Base-by-base conservation (phyloP, 306 rosid species). In the Canavalia gladiata region DNA sequence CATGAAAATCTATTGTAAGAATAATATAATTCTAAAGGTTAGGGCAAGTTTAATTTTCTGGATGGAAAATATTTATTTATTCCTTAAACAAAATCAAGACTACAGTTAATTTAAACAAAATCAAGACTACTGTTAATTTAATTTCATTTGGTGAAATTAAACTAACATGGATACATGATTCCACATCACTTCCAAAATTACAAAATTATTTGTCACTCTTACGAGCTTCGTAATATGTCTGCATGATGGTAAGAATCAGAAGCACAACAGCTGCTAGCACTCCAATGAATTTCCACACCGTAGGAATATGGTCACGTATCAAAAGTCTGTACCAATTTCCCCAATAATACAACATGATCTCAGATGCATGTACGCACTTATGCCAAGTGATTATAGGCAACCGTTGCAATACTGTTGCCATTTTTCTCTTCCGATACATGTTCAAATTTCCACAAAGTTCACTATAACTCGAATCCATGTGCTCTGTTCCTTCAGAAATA, bases 181-280 rank as follows among this genome's bases (percentile, higher is more conserved):
- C 25, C 25, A 18, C 25, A 18, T 18, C 25, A 18, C 25, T 18
- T 18, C 25, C 4, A 18, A 18, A 18, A 18, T 18, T 18, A 18
- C 25, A 18, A 18, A 18, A 18, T 18, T 18, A 18, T 18, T 18
- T 18, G 18, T 9, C 0, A 9, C 5, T 59, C 25, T 8, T 42
- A 4, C 28, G 56, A 12, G 59, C 2, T 3, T 68, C 28, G 8
- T 74, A 77, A 66, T 39, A 51, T 0, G 82, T 77, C 45, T 65
- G 82, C 74, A 66, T 12, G 5, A 66, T 39, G 5, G 75, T 66
- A 43, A 78, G 82, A 42, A 67, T 9, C 7, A 67, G 82, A 31
- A 78, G 45, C 4, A 6, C 0, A 29, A 1, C 6, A 7, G 82
- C 82, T 7, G 75, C 75, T 0, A 78, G 0, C 25, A 67, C 46